phyloP scores from a whole-genome alignment of 305 asterid genomes.

The Solanum chacoense region DNA sequence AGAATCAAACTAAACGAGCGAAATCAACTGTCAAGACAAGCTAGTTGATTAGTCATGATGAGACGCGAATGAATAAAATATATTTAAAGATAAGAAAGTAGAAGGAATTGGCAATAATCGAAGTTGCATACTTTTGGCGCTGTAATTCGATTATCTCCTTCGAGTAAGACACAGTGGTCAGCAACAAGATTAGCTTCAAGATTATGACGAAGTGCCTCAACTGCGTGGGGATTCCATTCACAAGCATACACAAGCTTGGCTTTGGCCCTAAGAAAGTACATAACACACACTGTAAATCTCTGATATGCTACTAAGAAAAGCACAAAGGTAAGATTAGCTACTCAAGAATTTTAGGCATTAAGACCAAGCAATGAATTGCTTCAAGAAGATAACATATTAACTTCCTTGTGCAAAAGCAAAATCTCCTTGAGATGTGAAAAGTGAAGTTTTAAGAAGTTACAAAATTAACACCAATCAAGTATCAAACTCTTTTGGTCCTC shows the following conservation, averaged over 20 bases:
- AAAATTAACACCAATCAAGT: neutral
- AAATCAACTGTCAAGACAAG: neutral
- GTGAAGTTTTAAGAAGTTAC: neutral
- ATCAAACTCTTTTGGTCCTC: neutral
- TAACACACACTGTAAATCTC: slow-evolving; percentile 4
- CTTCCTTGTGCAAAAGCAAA: neutral
- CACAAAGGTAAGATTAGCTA: slow-evolving; percentile 1
- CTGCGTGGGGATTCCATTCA: slow-evolving; percentile 93
- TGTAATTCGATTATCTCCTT: slow-evolving; percentile 82
- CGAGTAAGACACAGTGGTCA: slow-evolving; percentile 70
- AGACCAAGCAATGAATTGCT: neutral
- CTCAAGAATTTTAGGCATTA: neutral
- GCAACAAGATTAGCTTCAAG: slow-evolving; percentile 64
- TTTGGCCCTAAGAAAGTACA: slow-evolving; percentile 41
- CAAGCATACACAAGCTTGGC: slow-evolving; percentile 92
- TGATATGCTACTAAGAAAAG: neutral
- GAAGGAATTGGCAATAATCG: neutral
- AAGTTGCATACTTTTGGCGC: slow-evolving; percentile 67
- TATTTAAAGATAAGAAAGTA: neutral
- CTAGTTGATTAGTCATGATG: neutral
- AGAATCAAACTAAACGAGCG: neutral
- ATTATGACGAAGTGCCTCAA: slow-evolving; percentile 79
- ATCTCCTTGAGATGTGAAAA: neutral
- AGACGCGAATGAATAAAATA: neutral
- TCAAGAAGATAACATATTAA: neutral